Base-by-base conservation (phyloP, 495 filamentous ascomycete species). In the Niebla homalea region DNA sequence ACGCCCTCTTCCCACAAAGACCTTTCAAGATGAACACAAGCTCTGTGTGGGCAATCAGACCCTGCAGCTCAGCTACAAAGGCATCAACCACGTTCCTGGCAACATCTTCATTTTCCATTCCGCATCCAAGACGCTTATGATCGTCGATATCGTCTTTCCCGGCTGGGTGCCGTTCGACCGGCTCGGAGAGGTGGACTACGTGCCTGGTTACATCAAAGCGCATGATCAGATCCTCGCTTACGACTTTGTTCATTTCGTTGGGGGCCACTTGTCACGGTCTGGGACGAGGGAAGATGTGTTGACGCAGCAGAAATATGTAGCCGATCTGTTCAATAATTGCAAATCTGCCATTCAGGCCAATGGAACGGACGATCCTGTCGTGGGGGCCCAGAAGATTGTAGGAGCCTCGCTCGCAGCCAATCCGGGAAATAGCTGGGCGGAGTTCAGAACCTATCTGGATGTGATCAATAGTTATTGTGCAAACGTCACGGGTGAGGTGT, bases 41-140 rank as follows among this genome's bases (percentile, higher is more conserved):
- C 49, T 70, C 1, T 19, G 35, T 7, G 56, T 63, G 18, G 62
- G 61, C 10, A 70, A 69, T 54, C 67, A 69, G 51, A 68, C 67
- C 4, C 56, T 70, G 0, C 51, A 68, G 26, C 62, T 70, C 4
- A 44, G 35, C 23, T 70, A 68, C 53, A 54, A 61, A 36, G 67
- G 67, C n/a, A 48, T 54, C 12, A 65, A 64, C 52, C 67, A 70
- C 53, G 53, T 60, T 7, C 59, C 59, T 6, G 67, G 67, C 2
- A 69, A 70, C 54, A 68, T 69, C 38, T 66, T 68, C 61, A 63
- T 70, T 48, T 66, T 66, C 51, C 54, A 64, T 2, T 58, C 64
- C 19, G 37, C 45, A n/a, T 58, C 61, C 46, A 69, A 67, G 49
- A 54, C 67, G 5, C 50, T 70, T n/a, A 65, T 66, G 54, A 51